Percentiles rank a stretch among this genome's conserved stretches.
These are phyloP conservation scores for Phanerochaete carnosa DNA, from an alignment of 768 basidiomycete genomes.

Conservation along the genomic window DNA sequence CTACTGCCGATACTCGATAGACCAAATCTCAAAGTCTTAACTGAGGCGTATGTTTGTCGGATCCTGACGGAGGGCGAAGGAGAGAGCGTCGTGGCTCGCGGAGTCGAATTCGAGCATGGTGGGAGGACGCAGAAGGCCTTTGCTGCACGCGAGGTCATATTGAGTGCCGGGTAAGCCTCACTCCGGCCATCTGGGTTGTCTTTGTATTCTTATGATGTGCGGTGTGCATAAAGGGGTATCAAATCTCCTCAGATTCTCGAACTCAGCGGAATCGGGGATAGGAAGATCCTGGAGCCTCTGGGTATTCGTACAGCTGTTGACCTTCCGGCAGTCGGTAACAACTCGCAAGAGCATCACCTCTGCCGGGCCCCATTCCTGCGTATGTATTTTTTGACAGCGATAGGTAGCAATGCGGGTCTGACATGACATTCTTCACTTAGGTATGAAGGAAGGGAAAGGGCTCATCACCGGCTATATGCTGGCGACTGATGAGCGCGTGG, in stretches of 20 bases:
- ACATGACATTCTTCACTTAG: neutral
- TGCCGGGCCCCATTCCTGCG: neutral
- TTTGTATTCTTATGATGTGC: neutral
- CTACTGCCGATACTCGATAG: neutral
- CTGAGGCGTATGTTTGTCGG: neutral
- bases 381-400: too few relatives aligned
- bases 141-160: neutral
- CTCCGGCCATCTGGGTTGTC: neutral
- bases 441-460: conserved; percentile 19
- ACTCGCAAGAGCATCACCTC: conserved; percentile 27
- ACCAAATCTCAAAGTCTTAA: neutral
- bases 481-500: neutral
- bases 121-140: neutral
- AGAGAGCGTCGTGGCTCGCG: neutral
- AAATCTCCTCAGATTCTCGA: conserved; percentile 46
- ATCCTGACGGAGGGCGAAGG: neutral
- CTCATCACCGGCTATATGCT: neutral
- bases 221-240: conserved; percentile 35
- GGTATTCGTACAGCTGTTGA: conserved; percentile 34
- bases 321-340: conserved; percentile 47
- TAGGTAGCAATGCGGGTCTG: too few relatives aligned
- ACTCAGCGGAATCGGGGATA: conserved; percentile 41
- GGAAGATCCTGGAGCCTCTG: conserved; percentile 25
- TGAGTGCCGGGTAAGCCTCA: neutral
- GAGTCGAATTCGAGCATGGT: neutral